Evolutionary conservation across 1,284 basidiomycete genomes (phyloP).

Genomic region (Ceratobasidium sp.): DNA sequence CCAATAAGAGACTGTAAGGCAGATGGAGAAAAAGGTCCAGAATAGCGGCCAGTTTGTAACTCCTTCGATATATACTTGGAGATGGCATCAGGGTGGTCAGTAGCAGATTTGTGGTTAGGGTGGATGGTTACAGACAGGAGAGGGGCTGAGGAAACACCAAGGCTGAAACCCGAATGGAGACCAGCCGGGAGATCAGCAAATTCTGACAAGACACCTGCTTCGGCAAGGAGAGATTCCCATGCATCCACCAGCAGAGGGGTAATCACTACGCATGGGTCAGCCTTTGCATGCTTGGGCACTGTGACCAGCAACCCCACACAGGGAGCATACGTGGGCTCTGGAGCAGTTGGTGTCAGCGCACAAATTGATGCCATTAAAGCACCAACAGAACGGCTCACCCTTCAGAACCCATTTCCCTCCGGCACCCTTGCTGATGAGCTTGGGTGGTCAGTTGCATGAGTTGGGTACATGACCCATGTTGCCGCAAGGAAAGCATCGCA

Average conservation of each 20-base stretch:
- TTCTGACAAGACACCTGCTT: background rate
- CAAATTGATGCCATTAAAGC: slow-evolving; percentile 15
- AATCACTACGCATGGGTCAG: background rate
- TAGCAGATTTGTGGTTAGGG: slow-evolving; percentile 44
- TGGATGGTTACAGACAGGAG: slow-evolving; percentile 52
- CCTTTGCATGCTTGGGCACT: slow-evolving; percentile 16
- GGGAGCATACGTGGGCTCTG: slow-evolving; percentile 12
- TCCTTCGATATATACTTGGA: slow-evolving; percentile 14
- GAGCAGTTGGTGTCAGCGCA: background rate
- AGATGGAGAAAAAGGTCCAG: background rate
- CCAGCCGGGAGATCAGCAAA: background rate
- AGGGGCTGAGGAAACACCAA: slow-evolving; percentile 56
- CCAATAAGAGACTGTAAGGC: background rate
- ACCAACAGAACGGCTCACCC: slow-evolving; percentile 19
- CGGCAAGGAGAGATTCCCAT: slow-evolving; percentile 18
- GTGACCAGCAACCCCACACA: slow-evolving; percentile 15
- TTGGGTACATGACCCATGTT: no score
- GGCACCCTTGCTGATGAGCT: background rate
- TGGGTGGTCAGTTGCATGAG: background rate
- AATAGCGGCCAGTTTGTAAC: slow-evolving; percentile 1
- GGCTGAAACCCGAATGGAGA: slow-evolving; percentile 15
- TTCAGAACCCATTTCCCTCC: background rate
- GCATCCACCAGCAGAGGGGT: slow-evolving; percentile 23
- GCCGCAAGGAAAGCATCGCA: no score
- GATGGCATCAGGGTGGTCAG: background rate